These are phyloP conservation scores for Septoria linicola DNA, from an alignment of 2,329 filamentous ascomycete species.

Conservation along the genomic window DNA sequence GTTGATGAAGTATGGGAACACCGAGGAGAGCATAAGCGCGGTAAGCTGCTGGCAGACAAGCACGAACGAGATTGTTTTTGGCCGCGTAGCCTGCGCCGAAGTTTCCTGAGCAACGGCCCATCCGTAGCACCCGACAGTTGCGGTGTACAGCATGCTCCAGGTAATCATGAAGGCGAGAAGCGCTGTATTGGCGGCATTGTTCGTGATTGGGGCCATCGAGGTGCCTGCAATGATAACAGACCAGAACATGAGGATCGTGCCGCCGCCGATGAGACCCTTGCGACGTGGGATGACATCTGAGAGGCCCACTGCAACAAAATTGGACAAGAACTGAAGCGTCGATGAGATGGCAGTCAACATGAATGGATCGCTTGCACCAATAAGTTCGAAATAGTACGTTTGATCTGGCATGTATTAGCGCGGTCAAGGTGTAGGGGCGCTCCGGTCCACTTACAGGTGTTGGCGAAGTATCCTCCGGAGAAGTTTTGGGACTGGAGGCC, in stretches of 20 bases:
- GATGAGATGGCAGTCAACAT: constrained; percentile 29
- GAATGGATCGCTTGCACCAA: constrained; percentile 29
- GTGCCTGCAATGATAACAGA: constrained; percentile 28
- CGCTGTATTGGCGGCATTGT: constrained; percentile 27
- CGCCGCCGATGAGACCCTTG: constrained; percentile 29
- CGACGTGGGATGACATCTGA: constrained; percentile 29
- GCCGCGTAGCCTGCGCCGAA: constrained; percentile 27
- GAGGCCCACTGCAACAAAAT: constrained; percentile 27
- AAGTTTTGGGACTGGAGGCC: constrained; percentile 31
- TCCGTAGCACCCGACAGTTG: constrained; percentile 31
- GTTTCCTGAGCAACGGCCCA: constrained; percentile 33
- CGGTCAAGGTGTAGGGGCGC: too few species aligned
- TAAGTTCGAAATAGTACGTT: constrained; percentile 30
- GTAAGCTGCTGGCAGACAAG: constrained; percentile 38
- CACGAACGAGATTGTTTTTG: constrained; percentile 32
- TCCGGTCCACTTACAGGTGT: constrained; percentile 3
- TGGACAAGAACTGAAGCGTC: constrained; percentile 28
- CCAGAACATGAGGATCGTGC: constrained; percentile 29
- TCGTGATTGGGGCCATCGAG: constrained; percentile 26
- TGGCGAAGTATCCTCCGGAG: constrained; percentile 25
- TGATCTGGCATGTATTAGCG: constrained; percentile 8
- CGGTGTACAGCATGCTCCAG: constrained; percentile 32
- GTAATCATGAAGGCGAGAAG: constrained; percentile 33
- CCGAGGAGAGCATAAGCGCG: constrained; percentile 39
- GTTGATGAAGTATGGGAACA: constrained; percentile 43